Evolutionary conservation across 805 yeast species (phyloP).

Genomic region (Clavispora santaluciae): DNA sequence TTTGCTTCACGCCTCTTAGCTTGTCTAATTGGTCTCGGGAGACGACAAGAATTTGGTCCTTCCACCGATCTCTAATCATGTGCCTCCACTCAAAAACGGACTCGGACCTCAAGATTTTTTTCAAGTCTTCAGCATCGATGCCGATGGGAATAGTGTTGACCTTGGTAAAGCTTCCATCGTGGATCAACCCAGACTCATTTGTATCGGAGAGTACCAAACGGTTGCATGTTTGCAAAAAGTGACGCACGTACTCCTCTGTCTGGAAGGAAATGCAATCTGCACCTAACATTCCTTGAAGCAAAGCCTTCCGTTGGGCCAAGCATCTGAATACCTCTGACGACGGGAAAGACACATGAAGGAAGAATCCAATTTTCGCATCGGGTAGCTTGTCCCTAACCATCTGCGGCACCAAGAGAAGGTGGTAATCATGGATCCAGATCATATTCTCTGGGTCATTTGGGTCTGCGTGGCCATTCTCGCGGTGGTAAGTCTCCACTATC

Average conservation of each 20-base stretch:
- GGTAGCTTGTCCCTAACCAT: conserved; percentile 78
- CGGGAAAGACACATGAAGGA: conserved; percentile 91
- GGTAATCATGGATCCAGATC: conserved; percentile 94
- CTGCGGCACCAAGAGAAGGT: conserved; percentile 76
- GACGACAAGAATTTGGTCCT: conserved; percentile 63
- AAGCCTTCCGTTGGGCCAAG: conserved; percentile 75
- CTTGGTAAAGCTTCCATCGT: conserved; percentile 51
- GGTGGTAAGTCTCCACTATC: conserved; percentile 53
- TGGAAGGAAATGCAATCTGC: conserved; percentile 88
- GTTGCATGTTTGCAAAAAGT: conserved; percentile 86
- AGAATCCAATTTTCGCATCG: conserved; percentile 83
- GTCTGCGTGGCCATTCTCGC: conserved; percentile 45
- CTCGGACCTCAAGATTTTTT: conserved; percentile 39
- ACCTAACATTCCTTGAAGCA: conserved; percentile 80
- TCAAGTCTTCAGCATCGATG: conserved; percentile 61
- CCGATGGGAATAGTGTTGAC: conserved; percentile 71
- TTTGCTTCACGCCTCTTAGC: conserved; percentile 84
- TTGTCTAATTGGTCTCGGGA: conserved; percentile 86
- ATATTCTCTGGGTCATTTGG: conserved; percentile 50
- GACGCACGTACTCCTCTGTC: conserved; percentile 88
- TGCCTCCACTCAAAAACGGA: conserved; percentile 62
- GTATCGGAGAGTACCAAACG: conserved; percentile 80
- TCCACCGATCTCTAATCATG: conserved; percentile 77
- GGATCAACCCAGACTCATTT: conserved; percentile 55
- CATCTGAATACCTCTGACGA: conserved; percentile 93